Conservation (phyloP, 2,329 filamentous ascomycete genomes). For the Ophiostoma sp. region DNA sequence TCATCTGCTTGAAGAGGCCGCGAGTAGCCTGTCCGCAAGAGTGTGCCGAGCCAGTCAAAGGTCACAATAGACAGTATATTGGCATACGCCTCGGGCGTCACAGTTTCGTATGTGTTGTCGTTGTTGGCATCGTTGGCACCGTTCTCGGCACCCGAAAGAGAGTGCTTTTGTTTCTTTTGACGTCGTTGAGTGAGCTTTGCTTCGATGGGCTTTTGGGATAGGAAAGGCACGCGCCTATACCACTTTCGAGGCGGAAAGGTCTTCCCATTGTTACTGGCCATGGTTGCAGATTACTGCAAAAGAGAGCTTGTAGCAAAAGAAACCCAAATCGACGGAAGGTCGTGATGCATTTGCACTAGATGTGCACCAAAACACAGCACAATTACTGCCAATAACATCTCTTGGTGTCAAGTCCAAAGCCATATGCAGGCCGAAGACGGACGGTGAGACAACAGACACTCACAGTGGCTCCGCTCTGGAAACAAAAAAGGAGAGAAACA, state of each 20-base stretch:
- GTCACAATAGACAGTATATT: slow-evolving; percentile 31
- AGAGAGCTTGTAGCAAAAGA: not conserved
- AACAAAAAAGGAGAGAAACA: not conserved
- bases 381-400: not conserved
- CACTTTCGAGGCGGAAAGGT: slow-evolving; percentile 37
- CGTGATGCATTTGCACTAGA: not conserved
- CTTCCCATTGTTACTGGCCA: slow-evolving; percentile 33
- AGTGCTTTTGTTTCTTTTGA: not conserved
- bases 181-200: slow-evolving; percentile 27
- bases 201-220: slow-evolving; percentile 35
- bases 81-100: slow-evolving; percentile 31
- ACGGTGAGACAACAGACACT: not conserved
- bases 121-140: not conserved
- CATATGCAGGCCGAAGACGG: not conserved
- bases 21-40: slow-evolving; percentile 31
- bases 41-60: slow-evolving; percentile 33
- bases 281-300: slow-evolving; percentile 22
- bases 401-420: not conserved
- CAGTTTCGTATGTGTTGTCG: slow-evolving; percentile 20
- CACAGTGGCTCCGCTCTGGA: not conserved
- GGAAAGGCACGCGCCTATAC: slow-evolving; percentile 37
- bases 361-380: not conserved
- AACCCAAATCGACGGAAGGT: not conserved
- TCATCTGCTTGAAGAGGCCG: slow-evolving; percentile 33
- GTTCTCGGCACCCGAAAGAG: slow-evolving; percentile 13